phyloP scores from a whole-genome alignment of 208 protist genomes.

The Leishmania tarentolae region DNA sequence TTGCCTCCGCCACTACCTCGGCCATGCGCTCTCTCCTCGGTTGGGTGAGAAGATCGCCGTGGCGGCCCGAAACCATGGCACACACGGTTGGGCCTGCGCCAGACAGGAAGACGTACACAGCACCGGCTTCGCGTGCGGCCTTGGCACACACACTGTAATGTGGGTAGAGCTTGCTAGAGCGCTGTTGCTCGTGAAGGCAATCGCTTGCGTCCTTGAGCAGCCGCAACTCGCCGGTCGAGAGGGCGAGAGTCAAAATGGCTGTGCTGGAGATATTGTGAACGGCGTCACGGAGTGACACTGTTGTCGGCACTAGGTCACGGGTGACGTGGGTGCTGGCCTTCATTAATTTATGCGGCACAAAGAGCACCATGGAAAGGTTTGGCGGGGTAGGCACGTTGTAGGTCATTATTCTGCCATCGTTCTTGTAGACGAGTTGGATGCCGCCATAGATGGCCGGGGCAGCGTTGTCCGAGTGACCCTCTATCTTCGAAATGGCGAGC shows the following conservation, averaged over 20 bases:
- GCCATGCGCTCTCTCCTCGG: slow-evolving; percentile 49
- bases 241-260: slow-evolving; percentile 84
- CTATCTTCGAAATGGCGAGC: slow-evolving; percentile 80
- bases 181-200: slow-evolving; percentile 85
- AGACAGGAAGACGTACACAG: slow-evolving; percentile 80
- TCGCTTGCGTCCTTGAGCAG: slow-evolving; percentile 76
- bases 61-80: slow-evolving; percentile 67
- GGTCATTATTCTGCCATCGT: slow-evolving; percentile 49
- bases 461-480: slow-evolving; percentile 94
- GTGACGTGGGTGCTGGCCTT: slow-evolving; percentile 90
- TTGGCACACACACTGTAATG: slow-evolving; percentile 74
- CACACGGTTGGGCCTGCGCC: slow-evolving; percentile 82
- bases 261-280: slow-evolving; percentile 93
- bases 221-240: slow-evolving; percentile 70
- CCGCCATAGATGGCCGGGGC: slow-evolving; percentile 94
- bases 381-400: slow-evolving; percentile 80
- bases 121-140: slow-evolving; percentile 64
- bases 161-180: slow-evolving; percentile 68
- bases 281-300: slow-evolving; percentile 71
- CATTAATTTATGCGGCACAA: slow-evolving; percentile 87
- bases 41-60: slow-evolving; percentile 63
- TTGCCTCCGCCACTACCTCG: slow-evolving; percentile 75
- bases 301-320: slow-evolving; percentile 71
- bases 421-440: slow-evolving; percentile 87
- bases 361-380: slow-evolving; percentile 84